Percentiles rank a stretch among this genome's conserved stretches.
Conservation (phyloP, 148 eudicot species). For the Vaccinium macrocarpon region DNA sequence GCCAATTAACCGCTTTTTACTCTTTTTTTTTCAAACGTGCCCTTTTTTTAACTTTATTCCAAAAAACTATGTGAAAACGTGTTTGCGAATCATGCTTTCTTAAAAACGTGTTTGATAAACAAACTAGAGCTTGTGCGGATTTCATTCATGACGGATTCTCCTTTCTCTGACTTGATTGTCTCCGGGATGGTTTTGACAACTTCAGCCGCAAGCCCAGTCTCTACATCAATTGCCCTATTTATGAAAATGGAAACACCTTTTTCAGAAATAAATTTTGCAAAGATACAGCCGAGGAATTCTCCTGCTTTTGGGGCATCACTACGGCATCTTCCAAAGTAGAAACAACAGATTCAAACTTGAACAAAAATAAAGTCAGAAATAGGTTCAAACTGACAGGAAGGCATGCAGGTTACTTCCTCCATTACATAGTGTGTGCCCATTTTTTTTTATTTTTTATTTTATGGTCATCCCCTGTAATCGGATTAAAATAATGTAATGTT, state of each 20-base stretch:
- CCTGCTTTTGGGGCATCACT: constrained; percentile 86
- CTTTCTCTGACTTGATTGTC: constrained; percentile 52
- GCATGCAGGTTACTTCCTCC: background rate
- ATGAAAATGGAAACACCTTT: constrained; percentile 45
- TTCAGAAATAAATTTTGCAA: constrained; percentile 55
- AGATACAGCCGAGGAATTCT: constrained; percentile 60
- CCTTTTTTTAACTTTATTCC: no score
- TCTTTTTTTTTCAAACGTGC: no score
- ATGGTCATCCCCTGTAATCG: background rate
- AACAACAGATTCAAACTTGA: constrained; percentile 72
- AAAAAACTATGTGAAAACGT: no score
- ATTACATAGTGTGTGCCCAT: background rate
- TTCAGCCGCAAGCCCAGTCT: constrained; percentile 73
- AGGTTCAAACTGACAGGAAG: background rate
- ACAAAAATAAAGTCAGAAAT: background rate
- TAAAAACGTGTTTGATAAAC: no score
- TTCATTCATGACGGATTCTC: constrained; percentile 50
- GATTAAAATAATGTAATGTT: background rate
- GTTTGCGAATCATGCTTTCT: no score
- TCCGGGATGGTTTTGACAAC: constrained; percentile 70
- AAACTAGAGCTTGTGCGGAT: constrained; percentile 36
- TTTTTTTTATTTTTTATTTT: no score
- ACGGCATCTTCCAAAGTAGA: constrained; percentile 68
- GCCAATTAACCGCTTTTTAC: no score
- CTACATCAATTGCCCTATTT: constrained; percentile 52